These are phyloP conservation scores for Carex scoparia DNA, from an alignment of 176 grass and related monocot species.

Conservation along the genomic window DNA sequence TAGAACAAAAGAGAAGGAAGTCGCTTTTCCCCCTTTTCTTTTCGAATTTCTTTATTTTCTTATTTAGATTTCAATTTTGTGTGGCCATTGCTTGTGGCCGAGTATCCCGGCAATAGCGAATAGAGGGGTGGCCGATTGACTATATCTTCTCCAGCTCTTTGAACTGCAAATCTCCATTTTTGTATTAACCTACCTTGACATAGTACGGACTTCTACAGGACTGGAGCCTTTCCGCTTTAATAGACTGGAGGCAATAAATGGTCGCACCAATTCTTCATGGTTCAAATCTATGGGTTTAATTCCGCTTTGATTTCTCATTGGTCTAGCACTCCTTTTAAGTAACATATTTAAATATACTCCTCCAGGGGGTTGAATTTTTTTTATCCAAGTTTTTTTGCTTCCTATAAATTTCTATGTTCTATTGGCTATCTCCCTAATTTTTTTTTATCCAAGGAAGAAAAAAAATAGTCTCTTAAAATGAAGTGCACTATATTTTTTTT, in stretches of 20 bases:
- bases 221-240: background rate
- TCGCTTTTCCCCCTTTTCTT: slow-evolving; percentile 11
- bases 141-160: background rate
- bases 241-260: background rate
- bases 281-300: background rate
- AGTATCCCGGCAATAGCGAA: background rate
- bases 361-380: too few relatives aligned
- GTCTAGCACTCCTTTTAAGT: too few relatives aligned
- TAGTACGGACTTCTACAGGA: background rate
- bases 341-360: too few relatives aligned
- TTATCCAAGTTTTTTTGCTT: too few relatives aligned
- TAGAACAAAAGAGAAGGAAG: slow-evolving; percentile 8
- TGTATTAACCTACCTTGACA: background rate
- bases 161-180: background rate
- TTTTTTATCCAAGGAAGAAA: too few relatives aligned
- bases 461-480: too few relatives aligned
- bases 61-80: background rate
- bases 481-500: too few relatives aligned
- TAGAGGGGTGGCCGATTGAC: background rate
- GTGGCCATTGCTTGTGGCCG: background rate
- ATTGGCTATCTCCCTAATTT: too few relatives aligned
- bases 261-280: background rate
- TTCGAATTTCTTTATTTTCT: background rate
- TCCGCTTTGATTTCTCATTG: too few relatives aligned
- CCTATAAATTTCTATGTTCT: too few relatives aligned